These are phyloP conservation scores for Tolypocladium endophyticum DNA, from an alignment of 2,329 filamentous ascomycete genomes.

Conservation along the genomic window DNA sequence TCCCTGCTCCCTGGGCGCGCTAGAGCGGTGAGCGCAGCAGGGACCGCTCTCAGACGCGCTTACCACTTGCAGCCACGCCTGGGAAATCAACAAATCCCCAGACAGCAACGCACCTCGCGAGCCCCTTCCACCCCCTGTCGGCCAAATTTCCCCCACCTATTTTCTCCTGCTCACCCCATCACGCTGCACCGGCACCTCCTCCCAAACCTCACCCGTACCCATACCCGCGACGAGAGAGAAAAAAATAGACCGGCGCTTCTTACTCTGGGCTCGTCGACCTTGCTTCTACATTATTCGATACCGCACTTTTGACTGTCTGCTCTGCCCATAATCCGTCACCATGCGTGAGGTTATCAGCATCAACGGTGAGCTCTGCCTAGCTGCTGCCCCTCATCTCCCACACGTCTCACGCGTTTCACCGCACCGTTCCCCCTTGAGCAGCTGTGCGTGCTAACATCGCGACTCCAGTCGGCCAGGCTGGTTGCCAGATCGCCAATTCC, in stretches of 20 bases:
- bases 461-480: slow-evolving; percentile 88
- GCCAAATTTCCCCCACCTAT: slow-evolving; percentile 39
- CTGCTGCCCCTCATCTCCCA: slow-evolving; percentile 18
- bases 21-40: slow-evolving; percentile 9
- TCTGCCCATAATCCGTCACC: slow-evolving; percentile 32
- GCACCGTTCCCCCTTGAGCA: background rate
- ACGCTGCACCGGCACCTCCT: slow-evolving; percentile 12
- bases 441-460: slow-evolving; percentile 38
- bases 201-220: slow-evolving; percentile 11
- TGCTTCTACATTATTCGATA: slow-evolving; percentile 12
- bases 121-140: slow-evolving; percentile 19
- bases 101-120: slow-evolving; percentile 13
- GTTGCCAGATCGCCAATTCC: slow-evolving; percentile 99
- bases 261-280: slow-evolving; percentile 12
- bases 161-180: slow-evolving; percentile 20
- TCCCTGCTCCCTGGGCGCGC: background rate
- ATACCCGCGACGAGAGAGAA: slow-evolving; percentile 6
- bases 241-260: slow-evolving; percentile 10
- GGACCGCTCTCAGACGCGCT: slow-evolving; percentile 17
- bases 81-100: slow-evolving; percentile 29
- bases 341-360: slow-evolving; percentile 99
- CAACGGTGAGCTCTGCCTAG: slow-evolving; percentile 66
- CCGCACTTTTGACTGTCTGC: slow-evolving; percentile 6
- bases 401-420: slow-evolving; percentile 11
- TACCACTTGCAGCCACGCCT: slow-evolving; percentile 21